These are phyloP conservation scores for Trichoderma breve DNA, from an alignment of 2,329 filamentous ascomycete species.

Conservation along the genomic window DNA sequence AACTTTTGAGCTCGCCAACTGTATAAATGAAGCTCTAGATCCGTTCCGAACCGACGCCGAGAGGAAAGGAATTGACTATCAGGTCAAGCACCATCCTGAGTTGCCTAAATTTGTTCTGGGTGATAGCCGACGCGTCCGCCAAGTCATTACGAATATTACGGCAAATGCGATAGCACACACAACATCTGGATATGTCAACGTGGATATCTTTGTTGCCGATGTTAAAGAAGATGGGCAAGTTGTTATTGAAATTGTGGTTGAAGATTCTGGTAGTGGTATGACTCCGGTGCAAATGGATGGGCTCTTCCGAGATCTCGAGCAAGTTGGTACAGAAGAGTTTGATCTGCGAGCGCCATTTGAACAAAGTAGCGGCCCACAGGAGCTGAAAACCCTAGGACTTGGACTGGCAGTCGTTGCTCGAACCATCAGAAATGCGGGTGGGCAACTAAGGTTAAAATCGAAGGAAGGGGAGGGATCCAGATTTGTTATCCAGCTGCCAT, in stretches of 20 bases:
- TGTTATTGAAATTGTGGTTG: conserved; percentile 69
- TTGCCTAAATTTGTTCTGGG: conserved; percentile 71
- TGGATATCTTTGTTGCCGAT: conserved; percentile 66
- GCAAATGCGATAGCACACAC: conserved; percentile 86
- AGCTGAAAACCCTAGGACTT: conserved; percentile 62
- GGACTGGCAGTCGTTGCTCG: conserved; percentile 87
- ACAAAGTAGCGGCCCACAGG: conserved; percentile 31
- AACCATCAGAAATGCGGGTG: conserved; percentile 86
- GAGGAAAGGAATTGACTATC: conserved; percentile 71
- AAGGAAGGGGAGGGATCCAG: conserved; percentile 78
- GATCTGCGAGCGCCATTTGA: conserved; percentile 28
- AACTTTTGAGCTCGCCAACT: conserved; percentile 67
- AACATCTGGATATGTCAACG: conserved; percentile 60
- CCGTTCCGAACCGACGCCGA: conserved; percentile 71
- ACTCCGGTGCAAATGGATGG: conserved; percentile 58
- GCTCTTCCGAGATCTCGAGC: conserved; percentile 57
- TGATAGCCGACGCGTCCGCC: conserved; percentile 75
- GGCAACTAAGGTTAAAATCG: conserved; percentile 79
- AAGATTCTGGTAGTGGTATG: conserved; percentile 75
- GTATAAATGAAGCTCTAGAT: conserved; percentile 73
- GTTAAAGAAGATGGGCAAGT: conserved; percentile 52
- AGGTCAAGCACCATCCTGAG: conserved; percentile 64
- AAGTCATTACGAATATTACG: conserved; percentile 77
- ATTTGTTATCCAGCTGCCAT: conserved; percentile 77
- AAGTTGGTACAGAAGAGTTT: conserved; percentile 50